Evolutionary conservation across 2,329 filamentous ascomycete genomes (phyloP), one percentile per base, ranked within the genome.

Genomic region (Pseudogymnoascus destructans): DNA sequence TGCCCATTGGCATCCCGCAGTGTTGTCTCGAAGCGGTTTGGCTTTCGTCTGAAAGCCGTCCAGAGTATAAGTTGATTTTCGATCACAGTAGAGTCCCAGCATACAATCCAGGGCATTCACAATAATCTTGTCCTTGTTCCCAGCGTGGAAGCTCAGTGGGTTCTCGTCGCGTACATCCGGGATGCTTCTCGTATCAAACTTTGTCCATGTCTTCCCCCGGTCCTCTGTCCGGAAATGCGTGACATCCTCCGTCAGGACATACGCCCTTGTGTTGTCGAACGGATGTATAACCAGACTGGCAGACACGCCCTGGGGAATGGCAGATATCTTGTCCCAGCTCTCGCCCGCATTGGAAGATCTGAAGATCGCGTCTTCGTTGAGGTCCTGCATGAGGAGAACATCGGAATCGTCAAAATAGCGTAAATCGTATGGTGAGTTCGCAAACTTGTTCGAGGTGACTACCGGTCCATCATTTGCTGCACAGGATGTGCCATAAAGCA

Each of bases 331-430:
- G 46, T 80, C 73, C 92, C 93, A 98, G 49, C 75, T 80, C 64
- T 80, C 80, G 64, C 93, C 95, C 36, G 87, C 90, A 73, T 97
- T 82, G 52, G 78, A 77, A 46, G 92, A 95, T 61, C 88, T 84
- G 71, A 85, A 90, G 57, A 95, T 77, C 62, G 81, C 82, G 60
- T 79, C 77, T 38, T 79, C 78, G 11, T 77, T 71, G 55, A 75
- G 68, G 69, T 95, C 87, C 66, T 86, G 83, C 68, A 89, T 84
- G 49, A 97, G 73, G 60, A 95, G 77, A 57, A 86, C 81, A 70
- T 95, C 85, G 64, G 88, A 91, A 70, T 92, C 88, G 67, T 93
- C 85, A 69, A 98, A 97, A 73, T 95, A 98, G 73, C 87, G 86
- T 63, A 96, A 75, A 69, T 84, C 83, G 58, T 73, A 69, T 0